A percentile compares a stretch with the other conserved stretches of the same genome.
Conservation (phyloP, 2,329 filamentous ascomycete genomes). For the Colletotrichum sp. region DNA sequence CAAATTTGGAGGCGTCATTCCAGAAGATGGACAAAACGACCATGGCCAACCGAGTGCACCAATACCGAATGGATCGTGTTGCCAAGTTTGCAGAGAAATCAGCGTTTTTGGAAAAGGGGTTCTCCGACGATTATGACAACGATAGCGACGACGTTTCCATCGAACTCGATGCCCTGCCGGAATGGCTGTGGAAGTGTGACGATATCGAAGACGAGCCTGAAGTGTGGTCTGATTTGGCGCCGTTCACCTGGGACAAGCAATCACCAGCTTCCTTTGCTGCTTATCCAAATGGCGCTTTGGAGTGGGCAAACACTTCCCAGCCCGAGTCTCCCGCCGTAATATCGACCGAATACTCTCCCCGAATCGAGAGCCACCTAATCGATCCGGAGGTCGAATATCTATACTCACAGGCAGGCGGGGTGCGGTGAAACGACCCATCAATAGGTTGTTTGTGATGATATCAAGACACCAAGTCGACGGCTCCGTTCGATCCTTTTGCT, state of each 20-base stretch:
- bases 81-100: conserved; percentile 33
- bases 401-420: background rate
- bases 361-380: background rate
- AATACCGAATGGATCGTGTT: conserved; percentile 32
- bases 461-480: background rate
- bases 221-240: conserved; percentile 3
- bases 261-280: background rate
- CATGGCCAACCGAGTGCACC: conserved; percentile 30
- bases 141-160: background rate
- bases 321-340: background rate
- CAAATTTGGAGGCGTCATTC: conserved; percentile 35
- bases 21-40: conserved; percentile 22
- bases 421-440: background rate
- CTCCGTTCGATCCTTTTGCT: background rate
- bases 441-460: background rate
- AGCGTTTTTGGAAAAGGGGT: conserved; percentile 4
- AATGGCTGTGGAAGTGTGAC: conserved; percentile 20
- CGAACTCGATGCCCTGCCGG: conserved; percentile 4
- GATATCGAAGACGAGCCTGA: background rate
- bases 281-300: background rate
- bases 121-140: conserved; percentile 1
- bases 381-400: background rate
- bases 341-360: background rate
- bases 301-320: conserved; percentile 12
- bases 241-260: conserved; percentile 2